These are phyloP conservation scores for Penicillium olsonii DNA, from an alignment of 2,329 filamentous ascomycete species.

Conservation along the genomic window DNA sequence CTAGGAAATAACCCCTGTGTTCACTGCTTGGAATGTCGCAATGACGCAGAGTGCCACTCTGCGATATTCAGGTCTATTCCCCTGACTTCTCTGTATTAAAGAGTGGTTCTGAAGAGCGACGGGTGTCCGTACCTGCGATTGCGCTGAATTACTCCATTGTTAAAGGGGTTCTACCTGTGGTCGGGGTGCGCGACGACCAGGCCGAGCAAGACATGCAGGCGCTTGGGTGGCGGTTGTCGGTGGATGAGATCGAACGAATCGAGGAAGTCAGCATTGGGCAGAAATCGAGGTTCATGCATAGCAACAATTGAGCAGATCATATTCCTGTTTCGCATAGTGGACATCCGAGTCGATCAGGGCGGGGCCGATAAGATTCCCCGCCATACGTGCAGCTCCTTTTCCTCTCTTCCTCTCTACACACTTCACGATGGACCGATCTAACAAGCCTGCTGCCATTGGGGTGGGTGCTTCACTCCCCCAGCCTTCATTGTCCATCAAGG, in stretches of 20 bases:
- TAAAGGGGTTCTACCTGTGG: conserved; percentile 47
- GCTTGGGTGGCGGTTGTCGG: conserved; percentile 45
- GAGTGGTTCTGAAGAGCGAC: conserved; percentile 37
- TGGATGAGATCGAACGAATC: conserved; percentile 45
- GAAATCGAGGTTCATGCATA: conserved; percentile 43
- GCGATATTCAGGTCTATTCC: too few relatives aligned
- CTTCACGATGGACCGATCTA: conserved; percentile 69
- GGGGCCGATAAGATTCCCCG: conserved; percentile 1
- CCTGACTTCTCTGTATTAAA: conserved; percentile 40
- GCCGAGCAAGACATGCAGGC: conserved; percentile 42
- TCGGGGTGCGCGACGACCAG: conserved; percentile 47
- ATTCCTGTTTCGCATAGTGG: background rate
- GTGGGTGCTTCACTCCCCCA: conserved; percentile 73
- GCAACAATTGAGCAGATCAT: background rate
- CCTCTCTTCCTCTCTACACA: background rate
- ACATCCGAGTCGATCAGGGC: background rate
- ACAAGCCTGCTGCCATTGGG: conserved; percentile 77
- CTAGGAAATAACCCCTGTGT: background rate
- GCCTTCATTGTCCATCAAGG: conserved; percentile 73
- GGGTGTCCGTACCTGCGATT: conserved; percentile 40
- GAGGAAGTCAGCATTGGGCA: conserved; percentile 44
- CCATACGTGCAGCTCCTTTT: conserved; percentile 1
- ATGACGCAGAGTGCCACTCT: conserved; percentile 7
- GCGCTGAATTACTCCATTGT: conserved; percentile 49
- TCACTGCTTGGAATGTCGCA: conserved; percentile 1